phyloP scores from a whole-genome alignment of 192 early-diverging fungal genomes.

The Backusella tarrabulga region DNA sequence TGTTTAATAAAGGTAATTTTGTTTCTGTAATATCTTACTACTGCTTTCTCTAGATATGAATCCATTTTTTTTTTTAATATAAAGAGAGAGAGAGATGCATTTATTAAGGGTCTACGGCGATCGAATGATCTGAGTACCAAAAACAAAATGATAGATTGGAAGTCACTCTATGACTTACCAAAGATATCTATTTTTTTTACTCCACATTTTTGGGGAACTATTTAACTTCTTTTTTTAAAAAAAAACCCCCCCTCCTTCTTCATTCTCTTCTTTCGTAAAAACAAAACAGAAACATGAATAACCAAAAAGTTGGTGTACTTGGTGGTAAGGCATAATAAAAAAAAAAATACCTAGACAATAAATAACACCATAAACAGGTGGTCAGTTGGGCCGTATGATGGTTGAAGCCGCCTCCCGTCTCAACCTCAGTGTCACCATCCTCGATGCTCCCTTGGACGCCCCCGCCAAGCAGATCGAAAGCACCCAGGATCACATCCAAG shows the following conservation, averaged over 20 bases:
- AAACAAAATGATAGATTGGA: neutral
- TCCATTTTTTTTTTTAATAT: too few species aligned
- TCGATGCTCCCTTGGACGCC: constrained; percentile 75
- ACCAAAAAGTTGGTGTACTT: constrained; percentile 53
- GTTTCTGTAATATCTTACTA: too few species aligned
- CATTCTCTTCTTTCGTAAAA: constrained; percentile 1
- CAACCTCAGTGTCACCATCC: constrained; percentile 79
- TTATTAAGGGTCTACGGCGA: neutral
- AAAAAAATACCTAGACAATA: too few species aligned
- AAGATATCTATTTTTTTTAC: constrained; percentile 8
- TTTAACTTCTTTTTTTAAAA: neutral
- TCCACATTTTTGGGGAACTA: neutral
- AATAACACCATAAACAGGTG: constrained; percentile 46
- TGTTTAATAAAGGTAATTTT: too few species aligned
- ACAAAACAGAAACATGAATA: constrained; percentile 36
- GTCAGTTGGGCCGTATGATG: constrained; percentile 99
- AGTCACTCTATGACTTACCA: constrained; percentile 8
- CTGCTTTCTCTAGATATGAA: too few species aligned
- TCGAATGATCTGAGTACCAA: neutral
- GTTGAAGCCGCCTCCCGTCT: constrained; percentile 93
- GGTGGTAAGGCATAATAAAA: constrained; percentile 34
- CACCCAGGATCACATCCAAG: constrained; percentile 66
- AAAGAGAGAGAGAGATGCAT: too few species aligned
- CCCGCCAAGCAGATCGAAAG: constrained; percentile 86
- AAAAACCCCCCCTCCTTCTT: neutral